phyloP scores from a whole-genome alignment of 1,139 yeast species.

The Hyphopichia buzzinii region DNA sequence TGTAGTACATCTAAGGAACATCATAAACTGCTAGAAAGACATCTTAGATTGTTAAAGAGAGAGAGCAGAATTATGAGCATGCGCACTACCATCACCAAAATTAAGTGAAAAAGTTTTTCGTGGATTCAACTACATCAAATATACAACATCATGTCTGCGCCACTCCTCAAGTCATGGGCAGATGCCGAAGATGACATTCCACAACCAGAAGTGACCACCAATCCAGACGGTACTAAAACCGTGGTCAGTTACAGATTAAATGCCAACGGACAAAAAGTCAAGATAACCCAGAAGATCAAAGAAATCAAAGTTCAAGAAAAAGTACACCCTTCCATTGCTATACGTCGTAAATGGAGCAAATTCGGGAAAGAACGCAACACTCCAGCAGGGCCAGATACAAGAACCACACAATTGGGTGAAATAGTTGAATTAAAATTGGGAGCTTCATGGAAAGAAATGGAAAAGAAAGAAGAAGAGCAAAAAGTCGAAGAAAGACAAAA shows the following conservation, averaged over 20 bases:
- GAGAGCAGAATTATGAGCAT: no score
- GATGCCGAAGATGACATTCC: constrained; percentile 66
- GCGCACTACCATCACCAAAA: background rate
- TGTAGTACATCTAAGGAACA: no score
- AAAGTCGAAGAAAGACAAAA: constrained; percentile 54
- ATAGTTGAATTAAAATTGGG: constrained; percentile 69
- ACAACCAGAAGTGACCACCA: constrained; percentile 68
- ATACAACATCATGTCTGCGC: constrained; percentile 33
- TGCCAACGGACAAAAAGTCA: constrained; percentile 80
- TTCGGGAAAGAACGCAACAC: constrained; percentile 81
- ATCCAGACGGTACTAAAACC: constrained; percentile 88
- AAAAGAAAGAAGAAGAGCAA: constrained; percentile 54
- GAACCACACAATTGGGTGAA: constrained; percentile 90
- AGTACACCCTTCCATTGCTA: constrained; percentile 76
- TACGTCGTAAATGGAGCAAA: constrained; percentile 70
- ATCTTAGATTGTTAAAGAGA: no score
- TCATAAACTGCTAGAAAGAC: no score
- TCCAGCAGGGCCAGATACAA: constrained; percentile 81
- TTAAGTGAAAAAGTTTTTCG: constrained; percentile 1
- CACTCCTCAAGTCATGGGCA: constrained; percentile 58
- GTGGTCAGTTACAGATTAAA: constrained; percentile 75
- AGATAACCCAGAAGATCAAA: constrained; percentile 80
- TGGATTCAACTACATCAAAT: constrained; percentile 1
- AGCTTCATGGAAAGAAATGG: constrained; percentile 71
- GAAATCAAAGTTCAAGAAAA: constrained; percentile 75